Base-by-base conservation (phyloP, 2,329 filamentous ascomycete genomes). In the Escovopsis sp. region DNA sequence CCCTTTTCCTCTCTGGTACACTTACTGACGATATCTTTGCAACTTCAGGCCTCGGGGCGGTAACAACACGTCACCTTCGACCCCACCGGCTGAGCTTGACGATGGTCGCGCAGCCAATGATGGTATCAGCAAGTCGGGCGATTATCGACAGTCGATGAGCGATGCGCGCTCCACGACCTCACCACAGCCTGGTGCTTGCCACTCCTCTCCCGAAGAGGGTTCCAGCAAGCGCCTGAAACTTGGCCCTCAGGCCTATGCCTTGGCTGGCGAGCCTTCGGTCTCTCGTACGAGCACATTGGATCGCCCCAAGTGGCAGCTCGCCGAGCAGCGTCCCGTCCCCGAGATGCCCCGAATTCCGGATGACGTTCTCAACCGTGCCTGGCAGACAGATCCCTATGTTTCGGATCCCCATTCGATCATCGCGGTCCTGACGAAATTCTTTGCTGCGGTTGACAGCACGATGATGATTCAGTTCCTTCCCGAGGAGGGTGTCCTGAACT, bases 61-160 rank as follows among this genome's bases (percentile, higher is more conserved):
- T 9, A 71, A 75, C 49, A 76, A 72, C 47, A 68, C 67, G 3
- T 74, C 72, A 4, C 72, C 73, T 2, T 66, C 69, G 3, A 65
- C 71, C 15, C 66, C 71, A 4, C 62, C 69, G 3, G 63, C 67
- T 49, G 70, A 76, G 48, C 59, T 66, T 29, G 70, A 73, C 32
- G 63, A 67, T 14, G 41, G 60, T 10, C 60, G 64, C 36, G 63
- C 64, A 34, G 43, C 61, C 25, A 49, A 51, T 8, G 57, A 29
- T 11, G 7, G 51, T 13, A 53, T 55, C 27, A 49, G 57, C 25
- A 52, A 61, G 30, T 49, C 58, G 12, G 49, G 48, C 30, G 69
- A 70, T 11, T 49, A 59, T 8, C 56, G 57, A 7, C 55, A 58
- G 25, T 61, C 63, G 2, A 57, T 61, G 38, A 70, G 64, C 48